Evolutionary conservation across 2,329 filamentous ascomycete genomes (phyloP), one percentile per base, ranked within the genome.

Genomic region (Microcera coccophila): DNA sequence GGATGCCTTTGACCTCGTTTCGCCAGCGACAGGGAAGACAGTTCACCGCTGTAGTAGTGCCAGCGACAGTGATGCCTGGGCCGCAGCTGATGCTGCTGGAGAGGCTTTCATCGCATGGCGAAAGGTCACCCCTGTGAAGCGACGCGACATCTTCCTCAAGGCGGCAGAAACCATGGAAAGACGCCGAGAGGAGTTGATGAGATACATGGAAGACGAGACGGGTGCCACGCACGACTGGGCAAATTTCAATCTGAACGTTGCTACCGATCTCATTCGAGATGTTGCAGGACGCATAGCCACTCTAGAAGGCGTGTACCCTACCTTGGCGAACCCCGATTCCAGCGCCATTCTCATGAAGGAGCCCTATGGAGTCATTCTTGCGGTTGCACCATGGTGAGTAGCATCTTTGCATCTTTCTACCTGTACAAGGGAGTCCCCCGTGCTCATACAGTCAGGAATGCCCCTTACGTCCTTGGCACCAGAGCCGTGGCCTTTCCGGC

Each of bases 361-460:
- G 64, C 87, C 89, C 0, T 89, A 80, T 54, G 89, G 89, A 2
- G 87, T 93, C 7, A 74, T 90, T 14, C 68, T 94, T 21, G 82
- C 80, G 3, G 89, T 94, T 62, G 86, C 85, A 3, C 87, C 89
- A 9, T 95, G 89, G 88, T 90, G 71, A 54, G 68, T 52, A 9
- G 4, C 5, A 18, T 32, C 21, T 22, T 39, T n/a, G 9, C 9
- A n/a, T n/a, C n/a, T n/a, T n/a, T n/a, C n/a, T n/a, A n/a, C n/a
- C n/a, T n/a, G n/a, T n/a, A n/a, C 14, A n/a, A 14, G n/a, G 18
- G 3, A n/a, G 24, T 14, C 26, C 19, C 22, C n/a, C 32, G 32
- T 50, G 39, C 29, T 14, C 20, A 3, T 17, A 11, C 18, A 19
- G 4, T 17, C 22, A 79, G 77, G 76, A 81, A 83, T 51, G 74